These are phyloP conservation scores for Maudiozyma serrabonitensis DNA, from an alignment of 805 yeast genomes.

Conservation along the genomic window DNA sequence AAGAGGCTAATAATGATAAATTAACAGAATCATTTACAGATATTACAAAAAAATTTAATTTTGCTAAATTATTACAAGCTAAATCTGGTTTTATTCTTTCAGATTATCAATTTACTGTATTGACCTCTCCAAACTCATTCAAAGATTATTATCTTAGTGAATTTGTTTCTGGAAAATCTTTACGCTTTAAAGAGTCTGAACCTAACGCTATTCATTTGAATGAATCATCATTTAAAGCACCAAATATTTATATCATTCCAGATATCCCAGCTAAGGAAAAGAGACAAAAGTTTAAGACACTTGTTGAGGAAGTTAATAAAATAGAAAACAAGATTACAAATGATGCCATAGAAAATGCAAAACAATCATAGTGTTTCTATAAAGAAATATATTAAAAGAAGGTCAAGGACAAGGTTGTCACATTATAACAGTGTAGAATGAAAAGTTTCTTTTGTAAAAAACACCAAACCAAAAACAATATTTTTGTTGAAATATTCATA, in stretches of 20 bases:
- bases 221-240: constrained; percentile 43
- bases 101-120: constrained; percentile 29
- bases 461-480: too few species aligned
- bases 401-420: too few species aligned
- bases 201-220: constrained; percentile 68
- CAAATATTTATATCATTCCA: constrained; percentile 33
- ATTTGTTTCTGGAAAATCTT: constrained; percentile 25
- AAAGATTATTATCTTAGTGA: constrained; percentile 21
- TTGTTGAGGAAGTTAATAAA: constrained; percentile 37
- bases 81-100: constrained; percentile 32
- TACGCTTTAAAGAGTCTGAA: constrained; percentile 47
- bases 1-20: constrained; percentile 8
- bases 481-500: too few species aligned
- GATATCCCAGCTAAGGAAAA: constrained; percentile 40
- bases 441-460: too few species aligned
- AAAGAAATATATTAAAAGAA: too few species aligned
- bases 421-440: too few species aligned
- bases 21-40: constrained; percentile 18
- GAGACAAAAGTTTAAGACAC: constrained; percentile 35
- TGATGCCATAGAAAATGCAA: constrained; percentile 19
- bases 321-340: constrained; percentile 21
- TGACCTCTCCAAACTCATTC: constrained; percentile 23
- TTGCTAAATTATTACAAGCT: constrained; percentile 28
- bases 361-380: not conserved
- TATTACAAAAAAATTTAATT: constrained; percentile 29